Evolutionary conservation across 176 grass and related monocot genomes (phyloP).

Genomic region (Zoysia japonica): DNA sequence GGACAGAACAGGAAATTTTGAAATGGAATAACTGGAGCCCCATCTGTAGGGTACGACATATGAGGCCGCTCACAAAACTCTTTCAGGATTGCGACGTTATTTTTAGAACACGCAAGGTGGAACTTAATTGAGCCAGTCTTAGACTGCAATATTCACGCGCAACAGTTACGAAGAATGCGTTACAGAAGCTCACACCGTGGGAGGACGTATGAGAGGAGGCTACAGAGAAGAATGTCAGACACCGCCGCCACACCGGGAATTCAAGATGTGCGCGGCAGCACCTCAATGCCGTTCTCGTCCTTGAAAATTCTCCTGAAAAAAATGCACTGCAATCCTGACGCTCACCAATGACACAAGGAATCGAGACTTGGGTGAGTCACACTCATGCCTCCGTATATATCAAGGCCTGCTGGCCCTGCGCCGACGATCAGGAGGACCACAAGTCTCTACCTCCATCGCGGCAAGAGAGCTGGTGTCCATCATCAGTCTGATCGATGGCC

Average conservation of each 20-base stretch:
- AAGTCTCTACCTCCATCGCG: not conserved
- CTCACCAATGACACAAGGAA: constrained; percentile 24
- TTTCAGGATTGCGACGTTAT: not conserved
- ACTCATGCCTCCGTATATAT: not conserved
- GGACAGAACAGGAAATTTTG: too few species aligned
- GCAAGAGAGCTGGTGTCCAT: too few species aligned
- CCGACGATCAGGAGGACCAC: constrained; percentile 35
- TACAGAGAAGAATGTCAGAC: too few species aligned
- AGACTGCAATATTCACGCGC: not conserved
- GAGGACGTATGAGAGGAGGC: too few species aligned
- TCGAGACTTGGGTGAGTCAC: not conserved
- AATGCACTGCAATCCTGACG: constrained; percentile 24
- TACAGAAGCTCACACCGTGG: too few species aligned
- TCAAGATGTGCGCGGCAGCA: too few species aligned
- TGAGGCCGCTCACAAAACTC: constrained; percentile 33
- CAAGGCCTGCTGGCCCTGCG: constrained; percentile 33
- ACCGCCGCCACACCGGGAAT: too few species aligned
- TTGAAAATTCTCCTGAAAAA: not conserved
- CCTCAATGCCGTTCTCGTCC: too few species aligned
- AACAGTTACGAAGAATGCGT: too few species aligned
- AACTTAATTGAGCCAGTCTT: constrained; percentile 35
- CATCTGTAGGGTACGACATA: not conserved
- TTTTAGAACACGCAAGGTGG: constrained; percentile 8
- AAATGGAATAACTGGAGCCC: too few species aligned
- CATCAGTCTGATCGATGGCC: too few species aligned